Base-by-base conservation (phyloP, 306 rosid species). In the Cicer judaicum region DNA sequence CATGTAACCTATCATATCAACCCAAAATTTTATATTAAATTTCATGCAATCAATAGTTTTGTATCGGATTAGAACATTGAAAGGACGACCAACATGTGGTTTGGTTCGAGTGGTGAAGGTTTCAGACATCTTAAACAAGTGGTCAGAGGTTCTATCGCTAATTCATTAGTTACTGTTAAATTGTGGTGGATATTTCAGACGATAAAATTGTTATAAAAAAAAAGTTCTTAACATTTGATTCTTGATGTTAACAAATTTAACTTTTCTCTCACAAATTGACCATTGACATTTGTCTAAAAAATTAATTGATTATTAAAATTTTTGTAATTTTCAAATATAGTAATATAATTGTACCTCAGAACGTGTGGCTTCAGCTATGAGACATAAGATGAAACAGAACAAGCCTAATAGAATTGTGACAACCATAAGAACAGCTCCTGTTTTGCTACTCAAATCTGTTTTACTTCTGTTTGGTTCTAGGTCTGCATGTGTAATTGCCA, bases 401-500 rank as follows among this genome's bases (percentile, higher is more conserved):
- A 92, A 85, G 75, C 99, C 99, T 16, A 80, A 80, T 10, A 95
- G 85, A 49, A 92, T 82, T 54, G 98, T 89, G 18, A 89, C 76
- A 42, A 89, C 80, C 68, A 86, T 81, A 18, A 90, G 78, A 60
- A 83, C 77, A 12, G 83, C 87, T 15, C 96, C 96, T 4, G 88
- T 77, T 85, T 92, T 95, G 87, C 93, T 90, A 34, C 88, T 84
- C 79, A 92, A 81, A 29, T 87, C 83, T 13, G 87, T 78, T 73
- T 70, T 83, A 6, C 83, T 67, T 44, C 76, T 81, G 48, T 89
- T 84, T 18, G 96, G 98, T 62, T 83, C 83, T 63, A 95, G 97
- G 87, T 95, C 98, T 10, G 96, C 92, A 73, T 95, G 98, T 29
- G 98, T 95, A 6, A 95, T 85, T 34, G 92, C 99, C 93, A 76